Percentiles rank a stretch among this genome's conserved stretches.
Conservation (phyloP, 2,329 filamentous ascomycete species). For the Cladosporium austrohemisphaericum region DNA sequence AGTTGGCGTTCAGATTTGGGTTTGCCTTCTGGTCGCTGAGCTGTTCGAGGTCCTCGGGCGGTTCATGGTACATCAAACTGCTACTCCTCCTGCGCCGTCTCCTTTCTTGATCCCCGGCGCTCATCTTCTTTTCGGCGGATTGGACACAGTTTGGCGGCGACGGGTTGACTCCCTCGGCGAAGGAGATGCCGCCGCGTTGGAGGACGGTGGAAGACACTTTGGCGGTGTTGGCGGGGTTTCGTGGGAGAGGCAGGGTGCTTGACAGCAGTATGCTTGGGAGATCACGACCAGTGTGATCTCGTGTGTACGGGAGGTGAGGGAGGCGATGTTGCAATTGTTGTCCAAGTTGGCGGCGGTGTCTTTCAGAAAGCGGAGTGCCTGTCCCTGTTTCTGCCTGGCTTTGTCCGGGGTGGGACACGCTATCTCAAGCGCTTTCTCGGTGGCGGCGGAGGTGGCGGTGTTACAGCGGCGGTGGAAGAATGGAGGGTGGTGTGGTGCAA, state of each 20-base stretch:
- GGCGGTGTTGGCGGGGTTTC: conserved; percentile 64
- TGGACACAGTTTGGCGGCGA: conserved; percentile 28
- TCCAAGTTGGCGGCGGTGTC: too few species aligned
- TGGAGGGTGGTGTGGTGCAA: too few species aligned
- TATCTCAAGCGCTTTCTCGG: too few species aligned
- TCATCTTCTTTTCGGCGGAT: conserved; percentile 42
- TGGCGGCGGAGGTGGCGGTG: too few species aligned
- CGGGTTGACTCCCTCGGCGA: conserved; percentile 71
- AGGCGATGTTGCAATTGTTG: too few species aligned
- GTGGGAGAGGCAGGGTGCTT: conserved; percentile 1
- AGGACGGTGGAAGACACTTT: conserved; percentile 93
- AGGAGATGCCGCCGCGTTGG: conserved; percentile 79
- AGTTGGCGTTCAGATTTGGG: conserved; percentile 95
- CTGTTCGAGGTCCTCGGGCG: conserved; percentile 92
- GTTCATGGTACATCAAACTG: conserved; percentile 97
- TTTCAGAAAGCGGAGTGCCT: too few species aligned
- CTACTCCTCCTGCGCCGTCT: conserved; percentile 84
- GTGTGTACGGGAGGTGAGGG: too few species aligned
- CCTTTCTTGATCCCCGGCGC: conserved; percentile 54
- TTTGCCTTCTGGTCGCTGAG: conserved; percentile 93
- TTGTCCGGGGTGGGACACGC: too few species aligned
- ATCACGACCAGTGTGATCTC: too few species aligned
- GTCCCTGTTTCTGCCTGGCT: too few species aligned
- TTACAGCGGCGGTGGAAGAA: too few species aligned
- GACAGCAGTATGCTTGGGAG: too few species aligned